Conservation (phyloP, 225 moss, liverwort and hornwort genomes). For the Asterella californica region DNA sequence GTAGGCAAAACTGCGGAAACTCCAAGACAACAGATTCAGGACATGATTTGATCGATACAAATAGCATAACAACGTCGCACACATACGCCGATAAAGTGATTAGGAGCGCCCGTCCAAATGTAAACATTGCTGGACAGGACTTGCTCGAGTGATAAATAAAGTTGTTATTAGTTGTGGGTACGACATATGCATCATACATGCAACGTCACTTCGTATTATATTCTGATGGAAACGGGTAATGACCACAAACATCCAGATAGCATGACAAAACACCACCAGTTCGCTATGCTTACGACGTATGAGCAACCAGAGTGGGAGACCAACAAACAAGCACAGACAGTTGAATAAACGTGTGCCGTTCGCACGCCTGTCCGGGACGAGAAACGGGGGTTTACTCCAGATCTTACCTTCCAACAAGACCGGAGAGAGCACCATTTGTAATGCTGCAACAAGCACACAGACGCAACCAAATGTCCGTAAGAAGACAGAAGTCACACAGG, state of each 20-base stretch:
- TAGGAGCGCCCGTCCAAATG: too few relatives aligned
- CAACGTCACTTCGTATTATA: not conserved
- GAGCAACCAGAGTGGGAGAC: too few relatives aligned
- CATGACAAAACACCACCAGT: not conserved
- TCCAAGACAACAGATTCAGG: not conserved
- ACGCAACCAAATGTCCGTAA: not conserved
- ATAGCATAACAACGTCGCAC: not conserved
- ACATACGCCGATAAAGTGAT: too few relatives aligned
- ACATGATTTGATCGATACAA: not conserved
- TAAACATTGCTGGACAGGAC: too few relatives aligned
- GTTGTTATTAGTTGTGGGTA: not conserved
- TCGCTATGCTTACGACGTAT: not conserved
- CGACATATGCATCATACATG: not conserved
- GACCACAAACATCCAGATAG: not conserved
- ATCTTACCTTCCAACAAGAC: slow-evolving; percentile 93
- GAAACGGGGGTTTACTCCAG: not conserved
- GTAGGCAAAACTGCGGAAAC: slow-evolving; percentile 85
- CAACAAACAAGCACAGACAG: not conserved
- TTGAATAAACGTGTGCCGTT: not conserved
- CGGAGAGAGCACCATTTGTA: slow-evolving; percentile 94
- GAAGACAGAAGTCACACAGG: not conserved
- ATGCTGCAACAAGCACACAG: slow-evolving; percentile 51
- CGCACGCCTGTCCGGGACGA: not conserved
- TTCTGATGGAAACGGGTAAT: not conserved
- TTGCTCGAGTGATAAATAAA: not conserved